Percentiles rank a stretch among this genome's conserved stretches.
Conservation (phyloP, 805 yeast genomes). For the Pichia heedii region DNA sequence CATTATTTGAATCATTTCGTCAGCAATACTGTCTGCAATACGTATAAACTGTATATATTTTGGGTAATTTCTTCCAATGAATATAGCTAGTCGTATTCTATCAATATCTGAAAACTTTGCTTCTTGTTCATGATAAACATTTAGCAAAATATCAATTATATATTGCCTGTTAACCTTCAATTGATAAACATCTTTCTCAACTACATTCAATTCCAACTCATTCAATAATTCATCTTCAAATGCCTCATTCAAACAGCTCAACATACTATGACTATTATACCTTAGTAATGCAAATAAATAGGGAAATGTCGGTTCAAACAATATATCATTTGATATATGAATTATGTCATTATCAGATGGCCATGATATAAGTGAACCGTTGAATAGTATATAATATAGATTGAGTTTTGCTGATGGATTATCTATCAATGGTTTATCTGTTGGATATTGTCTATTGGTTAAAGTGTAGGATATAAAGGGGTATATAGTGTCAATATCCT, state of each 20-base stretch:
- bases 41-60: slow-evolving; percentile 79
- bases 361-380: slow-evolving; percentile 43
- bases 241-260: slow-evolving; percentile 67
- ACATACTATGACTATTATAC: slow-evolving; percentile 47
- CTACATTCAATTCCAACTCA: slow-evolving; percentile 37
- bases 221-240: slow-evolving; percentile 75
- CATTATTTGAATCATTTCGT: slow-evolving; percentile 38
- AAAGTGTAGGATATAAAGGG: slow-evolving; percentile 60
- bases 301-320: slow-evolving; percentile 53
- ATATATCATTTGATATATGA: slow-evolving; percentile 26
- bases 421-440: slow-evolving; percentile 38
- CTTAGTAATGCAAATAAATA: slow-evolving; percentile 51
- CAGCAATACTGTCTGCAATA: slow-evolving; percentile 51
- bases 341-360: slow-evolving; percentile 23
- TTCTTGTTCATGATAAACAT: slow-evolving; percentile 36
- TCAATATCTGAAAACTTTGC: slow-evolving; percentile 25
- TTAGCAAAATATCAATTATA: slow-evolving; percentile 62
- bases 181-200: slow-evolving; percentile 17
- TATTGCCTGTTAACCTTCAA: slow-evolving; percentile 58
- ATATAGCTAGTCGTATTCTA: slow-evolving; percentile 44
- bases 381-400: slow-evolving; percentile 51
- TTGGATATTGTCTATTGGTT: slow-evolving; percentile 78
- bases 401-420: slow-evolving; percentile 38
- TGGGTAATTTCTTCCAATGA: slow-evolving; percentile 72
- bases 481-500: slow-evolving; percentile 32